Conservation (phyloP, 768 basidiomycete species). For the Mycena vulgaris region DNA sequence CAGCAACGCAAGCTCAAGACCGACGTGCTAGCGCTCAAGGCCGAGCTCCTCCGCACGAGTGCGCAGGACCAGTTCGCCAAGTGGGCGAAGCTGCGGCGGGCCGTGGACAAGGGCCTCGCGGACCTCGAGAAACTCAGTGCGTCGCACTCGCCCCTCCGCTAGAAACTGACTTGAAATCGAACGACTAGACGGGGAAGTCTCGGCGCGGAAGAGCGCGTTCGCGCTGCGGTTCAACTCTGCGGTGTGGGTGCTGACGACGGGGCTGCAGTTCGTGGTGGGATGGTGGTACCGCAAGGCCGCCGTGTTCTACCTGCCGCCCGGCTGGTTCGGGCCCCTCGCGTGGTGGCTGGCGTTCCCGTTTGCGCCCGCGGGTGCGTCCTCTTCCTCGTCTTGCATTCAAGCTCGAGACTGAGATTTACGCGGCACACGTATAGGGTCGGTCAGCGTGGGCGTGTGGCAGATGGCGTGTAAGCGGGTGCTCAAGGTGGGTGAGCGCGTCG, state of each 20-base stretch:
- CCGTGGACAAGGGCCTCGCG: slow-evolving; percentile 90
- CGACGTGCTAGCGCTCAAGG: slow-evolving; percentile 84
- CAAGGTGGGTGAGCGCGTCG: slow-evolving; percentile 77
- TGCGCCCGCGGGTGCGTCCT: slow-evolving; percentile 80
- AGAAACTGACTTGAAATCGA: too few species aligned
- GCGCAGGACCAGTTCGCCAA: slow-evolving; percentile 98
- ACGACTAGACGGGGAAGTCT: slow-evolving; percentile 82
- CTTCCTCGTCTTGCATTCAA: background rate
- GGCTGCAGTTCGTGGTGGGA: slow-evolving; percentile 86
- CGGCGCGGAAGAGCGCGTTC: slow-evolving; percentile 73
- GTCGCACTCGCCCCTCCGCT: slow-evolving; percentile 45
- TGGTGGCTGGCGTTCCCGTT: slow-evolving; percentile 95
- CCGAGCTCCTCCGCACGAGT: slow-evolving; percentile 90
- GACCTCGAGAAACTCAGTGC: slow-evolving; percentile 95
- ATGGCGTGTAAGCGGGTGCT: slow-evolving; percentile 94
- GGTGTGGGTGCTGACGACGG: slow-evolving; percentile 91
- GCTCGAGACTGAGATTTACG: too few species aligned
- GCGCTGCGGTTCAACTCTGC: slow-evolving; percentile 78
- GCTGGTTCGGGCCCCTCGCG: slow-evolving; percentile 90
- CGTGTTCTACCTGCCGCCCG: slow-evolving; percentile 92
- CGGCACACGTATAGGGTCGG: too few species aligned
- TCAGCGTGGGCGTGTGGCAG: slow-evolving; percentile 95
- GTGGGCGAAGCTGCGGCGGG: slow-evolving; percentile 95
- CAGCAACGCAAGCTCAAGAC: slow-evolving; percentile 83
- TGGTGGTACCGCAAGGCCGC: slow-evolving; percentile 93